Evolutionary conservation across 202 grass and related monocot species (phyloP).

Genomic region (Elaeis oleifera): DNA sequence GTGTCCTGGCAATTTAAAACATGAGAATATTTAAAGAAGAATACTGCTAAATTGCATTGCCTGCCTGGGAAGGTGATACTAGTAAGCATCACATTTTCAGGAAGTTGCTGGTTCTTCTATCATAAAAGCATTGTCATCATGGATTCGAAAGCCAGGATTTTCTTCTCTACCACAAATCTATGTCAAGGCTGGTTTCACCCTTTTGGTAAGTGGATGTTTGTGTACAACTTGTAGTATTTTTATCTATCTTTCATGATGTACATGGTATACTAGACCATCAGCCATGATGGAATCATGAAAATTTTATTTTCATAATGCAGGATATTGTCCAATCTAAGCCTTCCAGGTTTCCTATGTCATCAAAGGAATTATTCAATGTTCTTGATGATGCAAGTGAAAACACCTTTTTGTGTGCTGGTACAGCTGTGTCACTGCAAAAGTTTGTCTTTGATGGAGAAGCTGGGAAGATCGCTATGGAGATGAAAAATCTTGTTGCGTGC

Average conservation of each 20-base stretch:
- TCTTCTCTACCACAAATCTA: constrained; percentile 57
- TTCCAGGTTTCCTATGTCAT: constrained; percentile 43
- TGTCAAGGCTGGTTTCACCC: constrained; percentile 61
- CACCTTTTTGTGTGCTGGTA: constrained; percentile 72
- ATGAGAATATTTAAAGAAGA: neutral
- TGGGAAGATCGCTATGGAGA: constrained; percentile 60
- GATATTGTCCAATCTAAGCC: constrained; percentile 54
- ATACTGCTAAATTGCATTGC: neutral
- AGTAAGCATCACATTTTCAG: constrained; percentile 29
- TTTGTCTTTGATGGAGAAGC: constrained; percentile 77
- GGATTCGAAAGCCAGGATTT: constrained; percentile 69
- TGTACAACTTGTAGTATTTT: neutral
- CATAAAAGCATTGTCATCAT: constrained; percentile 47
- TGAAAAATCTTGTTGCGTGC: constrained; percentile 81
- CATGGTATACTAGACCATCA: neutral
- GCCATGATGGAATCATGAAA: constrained; percentile 3
- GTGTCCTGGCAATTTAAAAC: too few relatives aligned
- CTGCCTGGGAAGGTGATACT: neutral
- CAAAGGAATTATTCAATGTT: constrained; percentile 58
- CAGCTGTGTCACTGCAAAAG: constrained; percentile 50
- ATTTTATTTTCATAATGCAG: constrained; percentile 22
- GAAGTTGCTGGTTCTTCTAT: constrained; percentile 54
- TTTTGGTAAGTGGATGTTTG: constrained; percentile 46
- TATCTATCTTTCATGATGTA: constrained; percentile 13
- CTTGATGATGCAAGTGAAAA: constrained; percentile 89